Base-by-base conservation (phyloP, 73 alveolate genomes). In the Uronychia binucleata region DNA sequence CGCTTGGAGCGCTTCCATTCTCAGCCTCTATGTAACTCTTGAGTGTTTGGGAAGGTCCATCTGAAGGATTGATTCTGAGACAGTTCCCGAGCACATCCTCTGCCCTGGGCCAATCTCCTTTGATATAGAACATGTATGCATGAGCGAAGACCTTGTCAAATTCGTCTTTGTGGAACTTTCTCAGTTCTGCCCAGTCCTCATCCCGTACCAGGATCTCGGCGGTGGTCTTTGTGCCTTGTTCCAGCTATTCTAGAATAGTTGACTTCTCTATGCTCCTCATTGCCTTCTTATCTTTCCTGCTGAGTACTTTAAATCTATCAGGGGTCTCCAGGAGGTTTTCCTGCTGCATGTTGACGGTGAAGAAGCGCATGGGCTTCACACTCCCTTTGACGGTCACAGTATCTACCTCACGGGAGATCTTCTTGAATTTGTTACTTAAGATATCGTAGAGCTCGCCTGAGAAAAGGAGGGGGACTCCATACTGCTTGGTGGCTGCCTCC, bases 361-460 rank as follows among this genome's bases (percentile, higher is more conserved):
- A 94, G 29, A 95, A 80, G 60, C 96, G 96, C 74, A 97, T 88
- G 1, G 98, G 98, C 81, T 82, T 93, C 29, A 90, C 85, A 59
- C 97, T 95, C 86, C 97, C 99, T 89, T 97, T 97, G 81, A 92
- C 99, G 28, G 97, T 95, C 13, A 95, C 98, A 28, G 96, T 91
- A 93, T 97, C 99, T 77, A 97, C 90, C 35, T 92, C 93, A 75
- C 82, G 79, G 80, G 83, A 88, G 77, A 34, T 77, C 80, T 83
- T 88, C 84, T 58, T 91, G 79, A 83, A 86, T 78, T 86, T 89
- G 88, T 92, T 87, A 88, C 87, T 34, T 34, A 87, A 34, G 26
- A 87, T 87, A 29, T 59, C 85, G 30, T 67, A 34, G 57, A 87
- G 74, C 26, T 87, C 87, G 0, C 93, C 93, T 46, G 88, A 76